Percentiles rank a stretch among this genome's conserved stretches.
These are phyloP conservation scores for Gentiana macrophylla DNA, from an alignment of 257 asterid species.

Conservation along the genomic window DNA sequence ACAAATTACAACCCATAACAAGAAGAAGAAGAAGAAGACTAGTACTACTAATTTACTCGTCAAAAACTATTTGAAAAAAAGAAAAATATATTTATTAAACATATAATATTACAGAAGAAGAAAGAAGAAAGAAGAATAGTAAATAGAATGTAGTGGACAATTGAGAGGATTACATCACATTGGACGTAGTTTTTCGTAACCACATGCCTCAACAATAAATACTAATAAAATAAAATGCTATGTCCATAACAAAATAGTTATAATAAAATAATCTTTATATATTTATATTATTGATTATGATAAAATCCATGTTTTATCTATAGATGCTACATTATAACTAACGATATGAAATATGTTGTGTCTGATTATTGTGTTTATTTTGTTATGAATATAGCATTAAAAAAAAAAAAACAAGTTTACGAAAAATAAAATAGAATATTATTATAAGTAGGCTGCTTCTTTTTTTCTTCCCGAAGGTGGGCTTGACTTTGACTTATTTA, in stretches of 20 bases:
- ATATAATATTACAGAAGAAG: no score
- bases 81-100: no score
- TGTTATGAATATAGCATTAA: no score
- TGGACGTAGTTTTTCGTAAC: neutral
- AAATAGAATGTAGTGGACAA: neutral
- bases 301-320: no score
- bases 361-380: neutral
- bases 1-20: neutral
- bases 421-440: neutral
- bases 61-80: no score
- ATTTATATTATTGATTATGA: no score
- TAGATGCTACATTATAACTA: no score
- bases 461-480: constrained; percentile 14
- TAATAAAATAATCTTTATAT: no score
- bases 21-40: neutral
- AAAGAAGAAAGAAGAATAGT: neutral
- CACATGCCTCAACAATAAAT: neutral
- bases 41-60: no score
- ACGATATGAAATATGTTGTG: no score
- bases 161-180: constrained; percentile 6
- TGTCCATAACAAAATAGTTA: no score
- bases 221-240: no score
- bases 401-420: neutral
- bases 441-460: neutral
- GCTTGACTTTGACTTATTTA: constrained; percentile 36